phyloP scores from a whole-genome alignment of 805 yeast genomes.

The Schizosaccharomyces octosporus region DNA sequence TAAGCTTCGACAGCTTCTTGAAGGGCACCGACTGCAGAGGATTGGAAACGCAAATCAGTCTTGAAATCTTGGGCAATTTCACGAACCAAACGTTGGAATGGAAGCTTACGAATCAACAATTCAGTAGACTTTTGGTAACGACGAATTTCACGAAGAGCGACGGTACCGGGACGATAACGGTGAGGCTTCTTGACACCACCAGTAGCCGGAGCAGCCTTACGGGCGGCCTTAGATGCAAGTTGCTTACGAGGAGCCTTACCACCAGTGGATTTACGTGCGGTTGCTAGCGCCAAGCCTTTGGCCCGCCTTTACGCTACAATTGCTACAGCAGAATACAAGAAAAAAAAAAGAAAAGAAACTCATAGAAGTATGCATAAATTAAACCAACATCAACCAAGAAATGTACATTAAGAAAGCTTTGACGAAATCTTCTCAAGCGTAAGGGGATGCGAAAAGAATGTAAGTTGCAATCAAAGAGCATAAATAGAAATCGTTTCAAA shows the following conservation, averaged over 20 bases:
- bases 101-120: constrained; percentile 64
- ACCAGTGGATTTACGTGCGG: constrained; percentile 75
- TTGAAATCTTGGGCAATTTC: constrained; percentile 73
- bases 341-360: no score
- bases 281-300: no score
- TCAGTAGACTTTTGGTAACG: constrained; percentile 80
- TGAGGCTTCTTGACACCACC: constrained; percentile 86
- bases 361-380: no score
- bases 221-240: constrained; percentile 72
- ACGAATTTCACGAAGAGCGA: constrained; percentile 78
- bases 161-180: constrained; percentile 90
- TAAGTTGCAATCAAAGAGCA: no score
- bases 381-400: no score
- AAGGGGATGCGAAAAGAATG: no score
- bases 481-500: no score
- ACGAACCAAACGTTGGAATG: constrained; percentile 77
- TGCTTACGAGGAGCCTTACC: constrained; percentile 88
- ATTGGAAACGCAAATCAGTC: constrained; percentile 70
- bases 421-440: no score
- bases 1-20: constrained; percentile 82
- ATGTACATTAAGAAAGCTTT: no score
- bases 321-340: no score
- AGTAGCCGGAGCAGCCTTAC: constrained; percentile 60
- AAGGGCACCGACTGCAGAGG: constrained; percentile 72
- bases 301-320: no score